Evolutionary conservation across 495 filamentous ascomycete genomes (phyloP).

Genomic region (Penicillium cinerascens): DNA sequence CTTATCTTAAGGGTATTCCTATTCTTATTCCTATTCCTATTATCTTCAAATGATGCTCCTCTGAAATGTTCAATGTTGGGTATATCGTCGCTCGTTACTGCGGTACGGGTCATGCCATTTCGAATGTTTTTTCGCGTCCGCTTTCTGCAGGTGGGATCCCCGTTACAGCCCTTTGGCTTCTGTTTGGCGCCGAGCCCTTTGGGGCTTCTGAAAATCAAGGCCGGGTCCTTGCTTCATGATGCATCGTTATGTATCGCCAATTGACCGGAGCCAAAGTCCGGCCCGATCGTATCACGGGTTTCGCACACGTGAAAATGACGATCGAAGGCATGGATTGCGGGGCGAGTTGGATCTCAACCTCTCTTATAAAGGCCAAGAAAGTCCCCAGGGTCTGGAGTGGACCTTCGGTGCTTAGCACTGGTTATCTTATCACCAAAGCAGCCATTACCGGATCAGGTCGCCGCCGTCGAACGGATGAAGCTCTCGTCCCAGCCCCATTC

Average conservation of each 20-base stretch:
- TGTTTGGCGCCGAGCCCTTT: background rate
- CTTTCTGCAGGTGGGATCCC: background rate
- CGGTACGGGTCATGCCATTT: background rate
- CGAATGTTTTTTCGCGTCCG: background rate
- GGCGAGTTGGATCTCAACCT: background rate
- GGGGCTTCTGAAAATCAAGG: background rate
- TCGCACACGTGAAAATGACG: background rate
- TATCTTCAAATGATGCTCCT: background rate
- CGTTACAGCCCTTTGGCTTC: background rate
- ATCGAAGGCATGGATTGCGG: background rate
- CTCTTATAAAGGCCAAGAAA: background rate
- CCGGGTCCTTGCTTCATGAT: background rate
- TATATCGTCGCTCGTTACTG: background rate
- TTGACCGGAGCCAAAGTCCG: background rate
- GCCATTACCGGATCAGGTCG: constrained; percentile 5
- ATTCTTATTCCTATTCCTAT: background rate
- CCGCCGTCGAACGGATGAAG: constrained; percentile 6
- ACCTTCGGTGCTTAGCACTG: background rate
- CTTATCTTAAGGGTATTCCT: background rate
- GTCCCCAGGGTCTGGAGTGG: background rate
- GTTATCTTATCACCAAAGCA: background rate
- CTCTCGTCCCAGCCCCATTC: constrained; percentile 53
- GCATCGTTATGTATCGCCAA: background rate
- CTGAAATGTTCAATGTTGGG: background rate
- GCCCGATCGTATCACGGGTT: background rate